Conservation (phyloP, 2,329 filamentous ascomycete species). For the Exophiala mesophila region DNA sequence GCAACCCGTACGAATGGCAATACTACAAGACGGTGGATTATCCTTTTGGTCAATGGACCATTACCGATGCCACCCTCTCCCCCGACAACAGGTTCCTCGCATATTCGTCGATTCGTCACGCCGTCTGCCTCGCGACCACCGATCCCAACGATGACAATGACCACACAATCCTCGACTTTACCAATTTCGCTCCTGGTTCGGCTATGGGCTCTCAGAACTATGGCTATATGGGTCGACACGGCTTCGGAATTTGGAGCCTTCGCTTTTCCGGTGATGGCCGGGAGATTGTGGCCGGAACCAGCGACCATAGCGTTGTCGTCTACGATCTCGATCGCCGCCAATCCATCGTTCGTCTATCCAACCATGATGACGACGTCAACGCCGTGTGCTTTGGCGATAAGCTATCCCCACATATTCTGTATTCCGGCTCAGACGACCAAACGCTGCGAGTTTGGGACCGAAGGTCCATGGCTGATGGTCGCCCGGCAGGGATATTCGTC, state of each 20-base stretch:
- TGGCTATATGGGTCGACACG: conserved; percentile 30
- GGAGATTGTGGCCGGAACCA: conserved; percentile 86
- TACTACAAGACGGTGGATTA: conserved; percentile 89
- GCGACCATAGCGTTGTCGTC: conserved; percentile 71
- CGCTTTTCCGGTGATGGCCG: conserved; percentile 88
- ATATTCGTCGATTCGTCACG: conserved; percentile 80
- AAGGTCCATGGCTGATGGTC: conserved; percentile 59
- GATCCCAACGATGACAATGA: conserved; percentile 77
- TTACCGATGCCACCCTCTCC: conserved; percentile 87
- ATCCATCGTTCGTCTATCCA: conserved; percentile 68
- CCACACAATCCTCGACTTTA: conserved; percentile 72
- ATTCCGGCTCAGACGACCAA: conserved; percentile 91
- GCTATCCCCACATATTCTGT: conserved; percentile 84
- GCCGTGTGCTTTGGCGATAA: conserved; percentile 93
- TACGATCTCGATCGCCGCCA: conserved; percentile 83
- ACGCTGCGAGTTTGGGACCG: conserved; percentile 96
- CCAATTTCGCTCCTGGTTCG: conserved; percentile 35
- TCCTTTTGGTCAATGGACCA: conserved; percentile 87
- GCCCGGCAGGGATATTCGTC: conserved; percentile 60
- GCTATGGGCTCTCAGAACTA: conserved; percentile 11
- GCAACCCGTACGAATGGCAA: conserved; percentile 89
- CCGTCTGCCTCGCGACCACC: conserved; percentile 81
- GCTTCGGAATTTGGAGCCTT: conserved; percentile 71
- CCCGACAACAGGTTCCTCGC: conserved; percentile 89
- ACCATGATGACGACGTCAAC: conserved; percentile 86